Evolutionary conservation across 805 yeast genomes (phyloP).

Genomic region (Barnettozyma populi): DNA sequence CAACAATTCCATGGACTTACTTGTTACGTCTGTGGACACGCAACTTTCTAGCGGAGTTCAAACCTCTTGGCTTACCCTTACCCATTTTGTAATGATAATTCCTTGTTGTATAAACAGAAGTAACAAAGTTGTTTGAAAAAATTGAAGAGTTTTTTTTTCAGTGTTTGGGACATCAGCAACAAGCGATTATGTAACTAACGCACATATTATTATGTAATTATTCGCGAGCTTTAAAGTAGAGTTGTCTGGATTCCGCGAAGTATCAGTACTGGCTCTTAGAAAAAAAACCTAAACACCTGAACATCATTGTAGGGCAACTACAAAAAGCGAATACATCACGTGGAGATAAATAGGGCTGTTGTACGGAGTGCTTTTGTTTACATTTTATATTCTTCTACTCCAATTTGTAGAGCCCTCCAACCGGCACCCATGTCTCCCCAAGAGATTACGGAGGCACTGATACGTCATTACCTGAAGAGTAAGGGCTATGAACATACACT

Average conservation of each 20-base stretch:
- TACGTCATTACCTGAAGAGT: not conserved
- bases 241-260: not conserved
- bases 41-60: slow-evolving; percentile 99
- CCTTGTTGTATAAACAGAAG: slow-evolving; percentile 8
- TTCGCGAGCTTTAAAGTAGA: not conserved
- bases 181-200: not conserved
- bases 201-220: not conserved
- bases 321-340: too few species aligned
- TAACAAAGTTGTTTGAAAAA: slow-evolving; percentile 7
- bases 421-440: not conserved
- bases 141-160: slow-evolving; percentile 9
- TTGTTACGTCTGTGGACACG: slow-evolving; percentile 99
- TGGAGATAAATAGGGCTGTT: too few species aligned
- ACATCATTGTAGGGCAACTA: not conserved
- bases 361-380: too few species aligned
- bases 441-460: not conserved
- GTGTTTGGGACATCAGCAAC: not conserved
- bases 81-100: slow-evolving; percentile 63
- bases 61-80: slow-evolving; percentile 99
- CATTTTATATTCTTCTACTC: too few species aligned
- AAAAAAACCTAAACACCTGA: not conserved
- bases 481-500: not conserved
- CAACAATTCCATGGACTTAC: slow-evolving; percentile 31
- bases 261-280: not conserved
- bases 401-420: not conserved